Evolutionary conservation across 2,329 filamentous ascomycete species (phyloP).

Genomic region (Gnomoniopsis smithogilvyi): DNA sequence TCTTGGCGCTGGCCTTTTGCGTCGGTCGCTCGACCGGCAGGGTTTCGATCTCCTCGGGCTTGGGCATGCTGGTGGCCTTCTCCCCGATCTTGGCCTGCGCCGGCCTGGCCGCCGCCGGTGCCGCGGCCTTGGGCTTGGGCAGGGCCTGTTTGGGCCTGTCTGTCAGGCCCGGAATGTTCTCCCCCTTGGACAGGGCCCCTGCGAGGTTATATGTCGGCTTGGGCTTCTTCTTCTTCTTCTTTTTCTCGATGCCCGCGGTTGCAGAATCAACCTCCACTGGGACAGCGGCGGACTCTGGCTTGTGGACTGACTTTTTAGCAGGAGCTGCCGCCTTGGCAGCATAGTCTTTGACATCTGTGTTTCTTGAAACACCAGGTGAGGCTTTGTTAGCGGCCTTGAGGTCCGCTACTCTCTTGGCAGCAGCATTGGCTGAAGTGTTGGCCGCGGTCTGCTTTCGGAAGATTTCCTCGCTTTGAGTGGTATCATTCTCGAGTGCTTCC

Average conservation of each 20-base stretch:
- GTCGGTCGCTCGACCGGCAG: not conserved
- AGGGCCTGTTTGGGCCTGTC: slow-evolving; percentile 9
- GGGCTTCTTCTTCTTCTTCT: slow-evolving; percentile 19
- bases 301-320: slow-evolving; percentile 4
- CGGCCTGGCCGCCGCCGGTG: not conserved
- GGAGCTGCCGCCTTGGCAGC: slow-evolving; percentile 2
- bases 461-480: not conserved
- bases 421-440: not conserved
- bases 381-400: not conserved
- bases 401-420: not conserved
- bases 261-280: not conserved
- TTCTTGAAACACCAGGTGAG: not conserved
- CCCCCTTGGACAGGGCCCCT: slow-evolving; percentile 11
- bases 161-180: slow-evolving; percentile 15
- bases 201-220: slow-evolving; percentile 16
- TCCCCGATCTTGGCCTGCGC: not conserved
- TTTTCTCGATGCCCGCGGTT: slow-evolving; percentile 11
- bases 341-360: slow-evolving; percentile 15
- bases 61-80: slow-evolving; percentile 6
- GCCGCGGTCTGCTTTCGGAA: not conserved
- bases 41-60: slow-evolving; percentile 5
- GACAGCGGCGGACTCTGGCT: not conserved
- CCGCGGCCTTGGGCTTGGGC: slow-evolving; percentile 5
- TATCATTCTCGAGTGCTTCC: not conserved
- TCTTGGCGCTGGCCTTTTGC: slow-evolving; percentile 5